Percentiles rank a stretch among this genome's conserved stretches.
phyloP scores from a whole-genome alignment of 2,329 filamentous ascomycete genomes.

The Blastomyces parvus region DNA sequence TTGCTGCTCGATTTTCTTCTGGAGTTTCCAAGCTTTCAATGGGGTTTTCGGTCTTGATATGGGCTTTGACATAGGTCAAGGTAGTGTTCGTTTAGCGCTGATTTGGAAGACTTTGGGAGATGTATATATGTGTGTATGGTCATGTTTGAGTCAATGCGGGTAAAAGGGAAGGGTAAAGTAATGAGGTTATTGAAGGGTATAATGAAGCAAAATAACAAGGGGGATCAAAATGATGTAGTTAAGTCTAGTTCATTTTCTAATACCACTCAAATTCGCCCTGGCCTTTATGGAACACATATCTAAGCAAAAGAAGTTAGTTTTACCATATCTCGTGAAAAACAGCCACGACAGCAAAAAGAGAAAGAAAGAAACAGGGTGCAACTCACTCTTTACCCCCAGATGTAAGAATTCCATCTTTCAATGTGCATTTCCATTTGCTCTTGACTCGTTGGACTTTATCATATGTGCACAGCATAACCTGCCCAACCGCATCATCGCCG shows the following conservation, averaged over 20 bases:
- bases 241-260: slow-evolving; percentile 7
- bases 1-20: too few species aligned
- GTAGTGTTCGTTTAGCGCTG: too few species aligned
- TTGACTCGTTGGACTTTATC: slow-evolving; percentile 98
- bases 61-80: too few species aligned
- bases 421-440: slow-evolving; percentile 99
- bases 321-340: slow-evolving; percentile 14
- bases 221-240: too few species aligned
- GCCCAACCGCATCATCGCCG: slow-evolving; percentile 70
- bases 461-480: slow-evolving; percentile 98
- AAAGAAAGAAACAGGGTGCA: not conserved
- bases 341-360: slow-evolving; percentile 1
- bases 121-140: too few species aligned
- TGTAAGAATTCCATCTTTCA: slow-evolving; percentile 92
- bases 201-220: not conserved
- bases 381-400: slow-evolving; percentile 81
- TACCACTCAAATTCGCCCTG: slow-evolving; percentile 97
- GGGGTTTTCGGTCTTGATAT: too few species aligned
- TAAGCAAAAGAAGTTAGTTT: slow-evolving; percentile 21
- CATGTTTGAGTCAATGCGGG: too few species aligned
- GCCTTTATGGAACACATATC: slow-evolving; percentile 94
- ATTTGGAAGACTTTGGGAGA: too few species aligned
- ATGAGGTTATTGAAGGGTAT: not conserved
- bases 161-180: too few species aligned
- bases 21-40: too few species aligned